Evolutionary conservation across 805 yeast species (phyloP).

Genomic region (Spathaspora girioi): DNA sequence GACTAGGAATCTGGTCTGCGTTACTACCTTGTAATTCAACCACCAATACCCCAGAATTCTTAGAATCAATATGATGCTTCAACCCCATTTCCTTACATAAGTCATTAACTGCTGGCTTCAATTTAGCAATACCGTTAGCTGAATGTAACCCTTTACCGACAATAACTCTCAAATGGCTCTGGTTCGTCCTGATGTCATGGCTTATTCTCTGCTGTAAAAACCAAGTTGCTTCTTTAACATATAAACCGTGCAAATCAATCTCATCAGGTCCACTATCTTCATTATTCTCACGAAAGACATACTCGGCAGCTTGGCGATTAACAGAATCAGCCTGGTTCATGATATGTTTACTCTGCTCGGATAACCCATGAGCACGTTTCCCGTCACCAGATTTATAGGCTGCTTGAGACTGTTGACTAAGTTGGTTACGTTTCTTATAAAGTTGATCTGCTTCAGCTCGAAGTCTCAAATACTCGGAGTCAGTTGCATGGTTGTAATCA

Average conservation of each 20-base stretch:
- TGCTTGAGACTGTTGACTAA: constrained; percentile 64
- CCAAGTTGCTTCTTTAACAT: constrained; percentile 82
- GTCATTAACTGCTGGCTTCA: constrained; percentile 84
- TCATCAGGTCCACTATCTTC: constrained; percentile 82
- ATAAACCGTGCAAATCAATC: constrained; percentile 90
- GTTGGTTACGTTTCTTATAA: constrained; percentile 49
- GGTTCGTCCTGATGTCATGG: constrained; percentile 58
- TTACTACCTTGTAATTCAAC: constrained; percentile 48
- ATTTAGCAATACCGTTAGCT: constrained; percentile 72
- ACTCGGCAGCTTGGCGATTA: constrained; percentile 83
- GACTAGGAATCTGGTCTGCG: constrained; percentile 25
- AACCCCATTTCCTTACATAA: constrained; percentile 67
- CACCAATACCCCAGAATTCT: constrained; percentile 78
- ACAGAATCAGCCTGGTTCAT: constrained; percentile 58
- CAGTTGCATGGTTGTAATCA: constrained; percentile 75
- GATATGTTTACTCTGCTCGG: constrained; percentile 63
- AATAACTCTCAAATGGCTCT: constrained; percentile 68
- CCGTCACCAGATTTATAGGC: constrained; percentile 79
- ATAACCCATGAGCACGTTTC: constrained; percentile 65
- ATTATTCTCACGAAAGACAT: constrained; percentile 83
- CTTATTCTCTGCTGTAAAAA: constrained; percentile 69
- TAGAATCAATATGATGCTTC: constrained; percentile 56
- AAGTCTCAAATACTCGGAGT: constrained; percentile 56
- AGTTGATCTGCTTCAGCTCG: constrained; percentile 70
- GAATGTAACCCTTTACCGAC: constrained; percentile 95